Percentiles rank a stretch among this genome's conserved stretches.
phyloP scores from a whole-genome alignment of 805 yeast species.

The Kuraishia capsulata region DNA sequence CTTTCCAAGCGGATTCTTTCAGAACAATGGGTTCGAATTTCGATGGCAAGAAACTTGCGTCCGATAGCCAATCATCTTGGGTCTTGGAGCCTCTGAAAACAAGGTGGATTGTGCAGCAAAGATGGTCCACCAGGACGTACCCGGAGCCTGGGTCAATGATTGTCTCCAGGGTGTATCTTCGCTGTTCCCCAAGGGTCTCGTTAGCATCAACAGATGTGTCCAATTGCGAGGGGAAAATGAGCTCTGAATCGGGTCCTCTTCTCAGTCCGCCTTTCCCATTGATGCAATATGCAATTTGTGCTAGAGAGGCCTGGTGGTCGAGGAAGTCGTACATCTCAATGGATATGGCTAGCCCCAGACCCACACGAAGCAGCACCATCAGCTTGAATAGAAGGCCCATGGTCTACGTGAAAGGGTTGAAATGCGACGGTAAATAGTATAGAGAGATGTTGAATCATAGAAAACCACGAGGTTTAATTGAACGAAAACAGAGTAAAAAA shows the following conservation, averaged over 20 bases:
- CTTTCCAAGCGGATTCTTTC: neutral
- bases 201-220: slow-evolving; percentile 6
- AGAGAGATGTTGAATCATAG: no score
- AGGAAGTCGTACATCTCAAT: neutral
- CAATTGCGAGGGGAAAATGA: no score
- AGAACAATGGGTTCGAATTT: neutral
- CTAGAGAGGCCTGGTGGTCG: slow-evolving; percentile 1
- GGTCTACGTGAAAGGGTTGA: neutral
- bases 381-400: neutral
- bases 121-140: slow-evolving; percentile 10
- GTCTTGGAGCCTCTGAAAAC: slow-evolving; percentile 12
- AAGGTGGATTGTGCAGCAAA: slow-evolving; percentile 5
- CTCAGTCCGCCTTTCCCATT: slow-evolving; percentile 6
- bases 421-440: no score
- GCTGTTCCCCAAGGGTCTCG: slow-evolving; percentile 3
- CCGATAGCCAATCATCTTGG: slow-evolving; percentile 11
- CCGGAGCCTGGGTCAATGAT: slow-evolving; percentile 10
- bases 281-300: slow-evolving; percentile 13
- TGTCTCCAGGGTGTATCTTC: slow-evolving; percentile 6
- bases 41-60: slow-evolving; percentile 9
- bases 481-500: no score
- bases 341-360: neutral
- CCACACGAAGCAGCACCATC: neutral
- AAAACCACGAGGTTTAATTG: no score
- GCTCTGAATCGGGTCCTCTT: slow-evolving; percentile 7